These are phyloP conservation scores for Pycnococcus provasolii DNA, from an alignment of 139 green algal genomes.

Conservation along the genomic window DNA sequence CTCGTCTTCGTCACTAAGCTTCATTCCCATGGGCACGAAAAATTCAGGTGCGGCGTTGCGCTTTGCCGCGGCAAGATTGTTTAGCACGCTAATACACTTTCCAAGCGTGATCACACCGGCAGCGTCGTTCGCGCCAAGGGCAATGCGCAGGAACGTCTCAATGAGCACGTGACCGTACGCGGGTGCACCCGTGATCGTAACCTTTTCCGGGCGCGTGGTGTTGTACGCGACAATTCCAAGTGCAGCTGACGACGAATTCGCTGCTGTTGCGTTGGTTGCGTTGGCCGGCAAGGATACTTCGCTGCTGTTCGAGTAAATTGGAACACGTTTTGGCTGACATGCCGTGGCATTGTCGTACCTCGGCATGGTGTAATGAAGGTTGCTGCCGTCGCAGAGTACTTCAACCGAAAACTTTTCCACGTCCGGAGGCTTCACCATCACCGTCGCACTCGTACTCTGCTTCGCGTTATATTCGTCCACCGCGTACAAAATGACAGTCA, in stretches of 20 bases:
- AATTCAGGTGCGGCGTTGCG: not conserved
- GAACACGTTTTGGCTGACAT: too few species aligned
- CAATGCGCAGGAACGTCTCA: slow-evolving; percentile 5
- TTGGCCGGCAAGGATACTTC: too few species aligned
- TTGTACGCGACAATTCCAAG: slow-evolving; percentile 4
- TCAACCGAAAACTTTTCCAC: too few species aligned
- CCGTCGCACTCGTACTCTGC: slow-evolving; percentile 1
- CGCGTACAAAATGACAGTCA: slow-evolving; percentile 14
- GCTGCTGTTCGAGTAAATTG: too few species aligned
- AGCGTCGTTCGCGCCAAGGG: slow-evolving; percentile 14
- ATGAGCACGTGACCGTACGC: slow-evolving; percentile 1
- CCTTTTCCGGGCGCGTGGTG: too few species aligned
- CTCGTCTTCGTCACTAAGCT: not conserved
- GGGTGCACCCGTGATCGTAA: slow-evolving; percentile 2
- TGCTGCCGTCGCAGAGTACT: too few species aligned
- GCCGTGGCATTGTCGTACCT: too few species aligned
- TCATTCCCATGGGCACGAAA: not conserved
- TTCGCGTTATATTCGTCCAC: slow-evolving; percentile 25
- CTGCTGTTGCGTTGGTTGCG: not conserved
- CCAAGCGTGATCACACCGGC: slow-evolving; percentile 10
- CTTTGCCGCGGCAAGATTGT: not conserved
- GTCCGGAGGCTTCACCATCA: not conserved
- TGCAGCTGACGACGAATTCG: not conserved
- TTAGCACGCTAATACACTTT: slow-evolving; percentile 5
- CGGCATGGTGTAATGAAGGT: too few species aligned